Evolutionary conservation across 257 asterid genomes (phyloP).

Genomic region (Verbena officinalis): DNA sequence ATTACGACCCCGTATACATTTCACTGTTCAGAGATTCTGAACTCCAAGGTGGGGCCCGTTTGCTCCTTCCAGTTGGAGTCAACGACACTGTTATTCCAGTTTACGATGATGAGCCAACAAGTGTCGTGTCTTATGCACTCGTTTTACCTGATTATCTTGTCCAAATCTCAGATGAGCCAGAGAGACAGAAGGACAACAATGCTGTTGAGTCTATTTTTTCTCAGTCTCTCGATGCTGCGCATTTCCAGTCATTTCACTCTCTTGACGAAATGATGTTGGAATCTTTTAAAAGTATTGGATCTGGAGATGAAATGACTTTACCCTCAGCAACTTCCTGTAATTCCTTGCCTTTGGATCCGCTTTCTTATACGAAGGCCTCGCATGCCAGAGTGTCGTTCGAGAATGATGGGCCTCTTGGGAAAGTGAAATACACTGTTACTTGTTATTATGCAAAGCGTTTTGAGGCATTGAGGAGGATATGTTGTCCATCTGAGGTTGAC

Average conservation of each 20-base stretch:
- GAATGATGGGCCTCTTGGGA: conserved; percentile 72
- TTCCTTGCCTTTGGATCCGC: conserved; percentile 62
- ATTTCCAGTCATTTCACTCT: conserved; percentile 48
- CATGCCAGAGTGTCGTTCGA: conserved; percentile 69
- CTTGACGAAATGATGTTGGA: conserved; percentile 61
- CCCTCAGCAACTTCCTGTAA: conserved; percentile 57
- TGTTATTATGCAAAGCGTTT: conserved; percentile 85
- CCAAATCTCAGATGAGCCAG: conserved; percentile 70
- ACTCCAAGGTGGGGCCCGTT: conserved; percentile 68
- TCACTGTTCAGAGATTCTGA: conserved; percentile 70
- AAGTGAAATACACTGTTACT: conserved; percentile 74
- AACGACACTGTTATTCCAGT: conserved; percentile 80
- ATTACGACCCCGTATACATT: conserved; percentile 66
- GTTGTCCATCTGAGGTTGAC: conserved; percentile 89
- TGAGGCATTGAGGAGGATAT: conserved; percentile 79
- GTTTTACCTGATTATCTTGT: conserved; percentile 57
- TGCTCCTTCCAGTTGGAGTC: conserved; percentile 71
- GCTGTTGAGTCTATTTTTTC: conserved; percentile 42
- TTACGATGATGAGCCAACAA: conserved; percentile 92
- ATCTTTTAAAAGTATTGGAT: conserved; percentile 61
- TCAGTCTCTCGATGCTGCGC: conserved; percentile 51
- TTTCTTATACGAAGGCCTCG: conserved; percentile 55
- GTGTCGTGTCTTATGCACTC: conserved; percentile 76
- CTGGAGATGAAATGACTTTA: conserved; percentile 54
- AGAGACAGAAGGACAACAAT: conserved; percentile 55